Percentiles rank a stretch among this genome's conserved stretches.
Evolutionary conservation across 2,329 filamentous ascomycete species (phyloP).

Genomic region (Monosporascus ibericus): DNA sequence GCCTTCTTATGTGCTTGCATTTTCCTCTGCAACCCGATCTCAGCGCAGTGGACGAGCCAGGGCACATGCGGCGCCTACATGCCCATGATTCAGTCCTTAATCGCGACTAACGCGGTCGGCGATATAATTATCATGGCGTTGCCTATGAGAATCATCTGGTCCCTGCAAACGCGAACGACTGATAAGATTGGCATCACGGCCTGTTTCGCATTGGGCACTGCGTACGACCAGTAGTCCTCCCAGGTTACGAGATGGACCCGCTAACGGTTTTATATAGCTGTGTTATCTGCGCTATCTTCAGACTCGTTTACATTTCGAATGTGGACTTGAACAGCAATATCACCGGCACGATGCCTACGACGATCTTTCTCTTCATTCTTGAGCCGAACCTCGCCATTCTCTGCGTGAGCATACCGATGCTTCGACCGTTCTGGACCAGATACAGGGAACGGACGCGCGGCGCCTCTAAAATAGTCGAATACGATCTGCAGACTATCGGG

Average conservation of each 20-base stretch:
- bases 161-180: constrained; percentile 27
- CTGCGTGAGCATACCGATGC: constrained; percentile 36
- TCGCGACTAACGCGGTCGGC: constrained; percentile 31
- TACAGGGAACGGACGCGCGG: constrained; percentile 26
- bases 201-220: constrained; percentile 29
- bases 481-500: constrained; percentile 8
- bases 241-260: not conserved
- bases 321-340: constrained; percentile 30
- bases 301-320: constrained; percentile 30
- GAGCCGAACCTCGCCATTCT: constrained; percentile 35
- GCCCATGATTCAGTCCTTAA: constrained; percentile 30
- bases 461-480: constrained; percentile 22
- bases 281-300: constrained; percentile 31
- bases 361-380: constrained; percentile 32
- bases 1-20: constrained; percentile 21
- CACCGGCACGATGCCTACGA: constrained; percentile 34
- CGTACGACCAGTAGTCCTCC: constrained; percentile 18
- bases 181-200: constrained; percentile 32
- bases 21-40: constrained; percentile 24
- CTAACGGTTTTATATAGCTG: constrained; percentile 21
- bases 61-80: constrained; percentile 28
- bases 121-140: constrained; percentile 32
- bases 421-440: constrained; percentile 29
- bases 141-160: constrained; percentile 32
- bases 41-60: constrained; percentile 14